A percentile compares a stretch with the other conserved stretches of the same genome.
Evolutionary conservation across 2,329 filamentous ascomycete species (phyloP).

Genomic region (Akanthomyces lecanii): DNA sequence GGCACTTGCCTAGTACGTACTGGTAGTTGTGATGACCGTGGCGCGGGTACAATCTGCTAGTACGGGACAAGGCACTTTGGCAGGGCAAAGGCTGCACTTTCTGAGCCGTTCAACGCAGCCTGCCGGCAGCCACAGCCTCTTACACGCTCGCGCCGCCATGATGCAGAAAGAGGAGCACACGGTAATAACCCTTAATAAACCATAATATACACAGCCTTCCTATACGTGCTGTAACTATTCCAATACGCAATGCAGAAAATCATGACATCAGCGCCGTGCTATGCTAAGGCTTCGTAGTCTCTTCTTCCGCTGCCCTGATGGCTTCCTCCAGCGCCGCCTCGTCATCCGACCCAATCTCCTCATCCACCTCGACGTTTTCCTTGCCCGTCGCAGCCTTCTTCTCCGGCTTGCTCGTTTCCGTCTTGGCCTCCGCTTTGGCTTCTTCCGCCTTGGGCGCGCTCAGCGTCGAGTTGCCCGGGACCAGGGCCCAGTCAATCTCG

Average conservation of each 20-base stretch:
- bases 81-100: background rate
- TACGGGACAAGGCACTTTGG: background rate
- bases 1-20: background rate
- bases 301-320: constrained; percentile 29
- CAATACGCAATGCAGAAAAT: background rate
- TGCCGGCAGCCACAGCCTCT: background rate
- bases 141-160: background rate
- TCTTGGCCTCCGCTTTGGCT: background rate
- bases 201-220: background rate
- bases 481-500: constrained; percentile 78
- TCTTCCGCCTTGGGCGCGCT: constrained; percentile 26
- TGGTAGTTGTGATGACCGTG: background rate
- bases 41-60: background rate
- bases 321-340: constrained; percentile 36
- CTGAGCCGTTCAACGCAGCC: background rate
- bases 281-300: constrained; percentile 3
- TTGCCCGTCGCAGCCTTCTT: constrained; percentile 19
- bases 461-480: constrained; percentile 31
- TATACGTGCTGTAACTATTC: background rate
- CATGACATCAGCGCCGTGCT: background rate
- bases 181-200: background rate
- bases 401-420: constrained; percentile 22
- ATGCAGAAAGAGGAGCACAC: background rate
- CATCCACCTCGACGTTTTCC: constrained; percentile 18
- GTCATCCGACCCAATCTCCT: constrained; percentile 33